phyloP scores from a whole-genome alignment of 2,329 filamentous ascomycete genomes.

The Aspergillus ruber region DNA sequence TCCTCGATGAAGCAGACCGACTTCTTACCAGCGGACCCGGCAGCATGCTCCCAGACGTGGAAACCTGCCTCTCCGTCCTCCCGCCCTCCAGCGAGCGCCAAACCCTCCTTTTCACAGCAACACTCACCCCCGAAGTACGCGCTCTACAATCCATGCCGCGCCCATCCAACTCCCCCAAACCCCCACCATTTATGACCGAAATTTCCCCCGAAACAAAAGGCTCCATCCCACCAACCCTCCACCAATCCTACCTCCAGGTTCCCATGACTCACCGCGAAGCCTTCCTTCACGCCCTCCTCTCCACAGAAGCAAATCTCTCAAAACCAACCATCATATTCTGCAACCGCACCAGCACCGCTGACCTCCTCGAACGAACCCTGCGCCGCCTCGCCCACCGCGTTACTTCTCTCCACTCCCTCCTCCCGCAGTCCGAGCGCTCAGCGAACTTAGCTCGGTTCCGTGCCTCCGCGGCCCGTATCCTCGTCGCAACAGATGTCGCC shows the following conservation, averaged over 20 bases:
- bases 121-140: conserved; percentile 84
- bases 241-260: conserved; percentile 79
- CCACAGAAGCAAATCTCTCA: conserved; percentile 65
- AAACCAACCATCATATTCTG: conserved; percentile 89
- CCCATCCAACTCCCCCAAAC: conserved; percentile 53
- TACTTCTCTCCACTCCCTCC: conserved; percentile 80
- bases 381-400: conserved; percentile 82
- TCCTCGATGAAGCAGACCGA: conserved; percentile 93
- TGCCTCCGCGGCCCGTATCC: conserved; percentile 76
- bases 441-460: conserved; percentile 89
- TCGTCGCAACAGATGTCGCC: conserved; percentile 93
- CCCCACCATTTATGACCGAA: conserved; percentile 82
- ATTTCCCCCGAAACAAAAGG: conserved; percentile 64
- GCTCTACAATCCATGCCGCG: conserved; percentile 73
- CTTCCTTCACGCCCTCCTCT: conserved; percentile 83
- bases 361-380: conserved; percentile 80
- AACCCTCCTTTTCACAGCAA: conserved; percentile 92
- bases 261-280: conserved; percentile 91
- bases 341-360: conserved; percentile 84
- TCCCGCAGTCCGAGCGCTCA: conserved; percentile 77
- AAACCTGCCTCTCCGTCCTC: conserved; percentile 75
- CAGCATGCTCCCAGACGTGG: conserved; percentile 90
- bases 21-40: conserved; percentile 68
- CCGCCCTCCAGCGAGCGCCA: conserved; percentile 75
- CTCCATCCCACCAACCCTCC: conserved; percentile 69